Base-by-base conservation (phyloP, 2,329 filamentous ascomycete genomes). In the Apiospora phragmitis region DNA sequence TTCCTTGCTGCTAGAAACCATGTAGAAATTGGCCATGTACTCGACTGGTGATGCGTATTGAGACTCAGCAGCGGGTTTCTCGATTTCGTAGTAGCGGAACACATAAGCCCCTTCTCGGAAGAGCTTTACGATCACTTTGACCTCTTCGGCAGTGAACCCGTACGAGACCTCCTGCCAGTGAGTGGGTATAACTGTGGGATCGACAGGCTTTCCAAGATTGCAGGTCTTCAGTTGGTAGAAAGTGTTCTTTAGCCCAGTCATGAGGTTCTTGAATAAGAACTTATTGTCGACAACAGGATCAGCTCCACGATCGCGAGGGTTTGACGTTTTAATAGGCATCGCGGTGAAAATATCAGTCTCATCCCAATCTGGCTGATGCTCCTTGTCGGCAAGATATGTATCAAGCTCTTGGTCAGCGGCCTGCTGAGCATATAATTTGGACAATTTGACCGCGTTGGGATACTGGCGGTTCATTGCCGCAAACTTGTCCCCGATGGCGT, bases 401-500 rank as follows among this genome's bases (percentile, higher is more conserved):
- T 98, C 96, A 0, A 89, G 84, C 0, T 86, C 79, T 42, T 82
- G 82, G 12, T 87, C 86, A 2, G 90, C 88, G 73, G 93, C 90
- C 71, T 94, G 92, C 73, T 92, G 89, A 18, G 87, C 88, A 77
- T 93, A 93, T 66, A 91, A 88, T 77, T 92, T 93, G 16, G 94
- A 97, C 6, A 97, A 87, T 83, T 98, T 99, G 65, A 97, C 93
- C 21, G 96, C 94, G 80, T 99, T 99, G 47, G 92, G 89, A 79
- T 97, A 98, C 80, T 98, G 94, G 70, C 94, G 89, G 79, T 99
- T 99, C 96, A 99, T 99, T 2, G 94, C 91, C 1, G 95, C 95
- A 79, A 99, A 98, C 79, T 99, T 99, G 79, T 99, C 96, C 67
- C 94, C 96, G 75, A 99, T 98, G 12, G 97, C 96, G 81, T 98